phyloP scores from a whole-genome alignment of 257 asterid species.

The Catharanthus roseus region DNA sequence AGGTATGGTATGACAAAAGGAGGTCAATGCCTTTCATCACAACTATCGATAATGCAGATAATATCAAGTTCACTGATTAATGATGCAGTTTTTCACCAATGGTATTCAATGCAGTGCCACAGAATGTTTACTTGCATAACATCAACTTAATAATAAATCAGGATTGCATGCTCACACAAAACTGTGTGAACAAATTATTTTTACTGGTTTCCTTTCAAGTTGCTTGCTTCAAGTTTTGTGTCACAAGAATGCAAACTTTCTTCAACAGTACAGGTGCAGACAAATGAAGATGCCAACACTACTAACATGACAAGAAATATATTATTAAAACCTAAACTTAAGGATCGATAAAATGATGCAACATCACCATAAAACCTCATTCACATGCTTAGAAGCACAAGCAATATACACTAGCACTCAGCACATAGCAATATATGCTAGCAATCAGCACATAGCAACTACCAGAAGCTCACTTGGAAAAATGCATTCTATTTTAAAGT shows the following conservation, averaged over 20 bases:
- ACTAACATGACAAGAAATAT: background rate
- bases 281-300: background rate
- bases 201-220: background rate
- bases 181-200: background rate
- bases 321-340: background rate
- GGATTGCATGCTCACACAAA: background rate
- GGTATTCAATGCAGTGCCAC: background rate
- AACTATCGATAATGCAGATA: background rate
- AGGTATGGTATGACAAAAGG: background rate
- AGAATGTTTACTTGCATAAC: background rate
- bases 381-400: background rate
- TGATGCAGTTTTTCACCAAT: background rate
- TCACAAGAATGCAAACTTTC: background rate
- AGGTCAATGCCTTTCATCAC: background rate
- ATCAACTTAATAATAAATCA: background rate
- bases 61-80: background rate
- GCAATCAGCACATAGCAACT: background rate
- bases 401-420: constrained; percentile 10
- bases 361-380: background rate
- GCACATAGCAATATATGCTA: constrained; percentile 1
- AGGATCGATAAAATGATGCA: background rate
- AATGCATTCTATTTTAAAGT: background rate
- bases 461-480: background rate
- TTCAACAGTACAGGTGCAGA: background rate
- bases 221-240: background rate